These are phyloP conservation scores for Thelonectria rubi DNA, from an alignment of 2,329 filamentous ascomycete species.

Conservation along the genomic window DNA sequence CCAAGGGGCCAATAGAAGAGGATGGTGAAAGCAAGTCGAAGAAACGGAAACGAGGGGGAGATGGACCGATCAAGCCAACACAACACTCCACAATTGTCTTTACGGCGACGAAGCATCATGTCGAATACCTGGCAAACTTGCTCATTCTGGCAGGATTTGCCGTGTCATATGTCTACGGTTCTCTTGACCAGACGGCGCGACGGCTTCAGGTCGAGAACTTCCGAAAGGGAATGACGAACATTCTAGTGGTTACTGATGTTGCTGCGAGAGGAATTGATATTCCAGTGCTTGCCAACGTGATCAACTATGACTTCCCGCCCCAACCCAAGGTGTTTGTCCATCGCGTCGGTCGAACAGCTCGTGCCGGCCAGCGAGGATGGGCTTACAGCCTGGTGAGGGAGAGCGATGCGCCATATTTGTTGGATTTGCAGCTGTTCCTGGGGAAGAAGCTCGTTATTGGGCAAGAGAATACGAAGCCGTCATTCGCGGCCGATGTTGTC, in stretches of 20 bases:
- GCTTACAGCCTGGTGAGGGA: constrained; percentile 92
- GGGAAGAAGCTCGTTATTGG: constrained; percentile 85
- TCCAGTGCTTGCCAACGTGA: constrained; percentile 92
- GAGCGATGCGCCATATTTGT: constrained; percentile 87
- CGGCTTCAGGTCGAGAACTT: constrained; percentile 94
- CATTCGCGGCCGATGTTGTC: constrained; percentile 84
- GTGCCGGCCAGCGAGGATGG: constrained; percentile 93
- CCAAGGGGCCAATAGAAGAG: constrained; percentile 58
- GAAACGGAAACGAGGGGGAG: constrained; percentile 74
- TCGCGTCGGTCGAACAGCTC: constrained; percentile 92
- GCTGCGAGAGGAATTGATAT: constrained; percentile 98
- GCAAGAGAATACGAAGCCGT: constrained; percentile 67
- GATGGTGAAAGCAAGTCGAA: constrained; percentile 60
- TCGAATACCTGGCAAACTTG: constrained; percentile 89
- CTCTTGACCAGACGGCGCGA: constrained; percentile 91
- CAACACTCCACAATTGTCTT: constrained; percentile 95
- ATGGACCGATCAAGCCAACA: constrained; percentile 73
- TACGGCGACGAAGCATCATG: constrained; percentile 94
- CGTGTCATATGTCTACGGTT: constrained; percentile 93
- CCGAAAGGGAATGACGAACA: constrained; percentile 82
- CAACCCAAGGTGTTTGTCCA: constrained; percentile 98
- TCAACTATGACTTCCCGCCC: constrained; percentile 98
- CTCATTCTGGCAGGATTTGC: constrained; percentile 84
- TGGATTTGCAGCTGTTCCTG: constrained; percentile 94
- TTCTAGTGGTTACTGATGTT: constrained; percentile 95